Percentiles rank a stretch among this genome's conserved stretches.
These are phyloP conservation scores for Madurella mycetomatis DNA, from an alignment of 2,329 filamentous ascomycete genomes.

Conservation along the genomic window DNA sequence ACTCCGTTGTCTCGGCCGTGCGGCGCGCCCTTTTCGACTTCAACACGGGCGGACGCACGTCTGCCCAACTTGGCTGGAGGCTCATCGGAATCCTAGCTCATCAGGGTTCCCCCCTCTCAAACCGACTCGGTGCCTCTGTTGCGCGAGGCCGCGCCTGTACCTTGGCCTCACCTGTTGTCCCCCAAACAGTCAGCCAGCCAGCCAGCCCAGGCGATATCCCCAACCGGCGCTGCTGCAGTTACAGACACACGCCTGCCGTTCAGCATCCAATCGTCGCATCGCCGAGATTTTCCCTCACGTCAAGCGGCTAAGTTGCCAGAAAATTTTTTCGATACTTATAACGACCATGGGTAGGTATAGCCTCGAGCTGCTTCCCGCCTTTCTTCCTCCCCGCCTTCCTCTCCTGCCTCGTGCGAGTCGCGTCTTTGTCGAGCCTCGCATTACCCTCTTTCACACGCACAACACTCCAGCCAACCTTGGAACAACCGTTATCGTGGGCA, in stretches of 20 bases:
- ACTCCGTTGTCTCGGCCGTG: conserved; percentile 23
- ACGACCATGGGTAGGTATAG: conserved; percentile 26
- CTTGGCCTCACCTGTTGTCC: conserved; percentile 23
- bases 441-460: background rate
- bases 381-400: background rate
- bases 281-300: conserved; percentile 23
- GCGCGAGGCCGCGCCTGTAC: conserved; percentile 20
- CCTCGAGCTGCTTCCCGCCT: conserved; percentile 13
- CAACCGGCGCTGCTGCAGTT: conserved; percentile 19
- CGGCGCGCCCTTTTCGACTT: conserved; percentile 17
- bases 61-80: conserved; percentile 22
- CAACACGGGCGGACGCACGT: conserved; percentile 19
- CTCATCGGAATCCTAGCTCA: conserved; percentile 18
- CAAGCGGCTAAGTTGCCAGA: conserved; percentile 28
- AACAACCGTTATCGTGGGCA: conserved; percentile 20
- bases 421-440: conserved; percentile 6
- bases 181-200: conserved; percentile 25
- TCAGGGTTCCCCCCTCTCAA: conserved; percentile 3
- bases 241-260: conserved; percentile 19
- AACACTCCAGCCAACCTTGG: conserved; percentile 6
- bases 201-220: conserved; percentile 17
- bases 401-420: conserved; percentile 1
- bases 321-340: conserved; percentile 20
- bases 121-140: conserved; percentile 19
- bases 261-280: conserved; percentile 25